Evolutionary conservation across 2,329 filamentous ascomycete genomes (phyloP).

Genomic region (Phialocephala sp.): DNA sequence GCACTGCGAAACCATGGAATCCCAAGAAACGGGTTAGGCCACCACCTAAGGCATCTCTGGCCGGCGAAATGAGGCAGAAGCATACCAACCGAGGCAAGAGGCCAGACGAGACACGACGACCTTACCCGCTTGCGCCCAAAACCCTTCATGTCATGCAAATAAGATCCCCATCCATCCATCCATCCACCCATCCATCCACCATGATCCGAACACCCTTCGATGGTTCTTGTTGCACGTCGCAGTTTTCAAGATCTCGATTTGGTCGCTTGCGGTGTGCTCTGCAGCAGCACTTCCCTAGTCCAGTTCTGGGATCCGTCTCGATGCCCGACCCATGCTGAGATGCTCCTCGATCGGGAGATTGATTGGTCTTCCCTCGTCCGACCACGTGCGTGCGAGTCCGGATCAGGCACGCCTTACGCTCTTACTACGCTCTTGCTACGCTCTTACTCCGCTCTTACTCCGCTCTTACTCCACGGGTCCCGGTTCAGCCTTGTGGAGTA

Average conservation of each 20-base stretch:
- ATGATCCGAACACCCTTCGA: background rate
- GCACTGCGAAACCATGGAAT: too few relatives aligned
- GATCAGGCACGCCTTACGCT: background rate
- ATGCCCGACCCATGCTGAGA: background rate
- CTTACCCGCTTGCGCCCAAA: too few relatives aligned
- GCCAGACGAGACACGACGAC: too few relatives aligned
- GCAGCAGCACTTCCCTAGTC: background rate
- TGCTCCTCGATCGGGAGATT: background rate
- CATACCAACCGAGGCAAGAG: too few relatives aligned
- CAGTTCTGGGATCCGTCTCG: background rate
- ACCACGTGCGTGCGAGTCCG: background rate
- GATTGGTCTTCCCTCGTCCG: background rate
- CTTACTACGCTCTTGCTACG: too few relatives aligned
- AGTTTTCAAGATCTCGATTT: conserved; percentile 11
- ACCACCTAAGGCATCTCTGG: too few relatives aligned
- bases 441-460: too few relatives aligned
- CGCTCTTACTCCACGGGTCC: background rate
- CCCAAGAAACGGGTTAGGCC: too few relatives aligned
- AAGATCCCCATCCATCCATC: background rate
- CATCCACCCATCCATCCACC: background rate
- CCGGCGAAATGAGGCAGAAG: too few relatives aligned
- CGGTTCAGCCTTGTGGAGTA: background rate
- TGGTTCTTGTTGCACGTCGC: background rate
- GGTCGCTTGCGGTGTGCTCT: background rate
- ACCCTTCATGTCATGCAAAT: too few relatives aligned